These are phyloP conservation scores for Ostreobium quekettii DNA, from an alignment of 139 green algal species.

Conservation along the genomic window DNA sequence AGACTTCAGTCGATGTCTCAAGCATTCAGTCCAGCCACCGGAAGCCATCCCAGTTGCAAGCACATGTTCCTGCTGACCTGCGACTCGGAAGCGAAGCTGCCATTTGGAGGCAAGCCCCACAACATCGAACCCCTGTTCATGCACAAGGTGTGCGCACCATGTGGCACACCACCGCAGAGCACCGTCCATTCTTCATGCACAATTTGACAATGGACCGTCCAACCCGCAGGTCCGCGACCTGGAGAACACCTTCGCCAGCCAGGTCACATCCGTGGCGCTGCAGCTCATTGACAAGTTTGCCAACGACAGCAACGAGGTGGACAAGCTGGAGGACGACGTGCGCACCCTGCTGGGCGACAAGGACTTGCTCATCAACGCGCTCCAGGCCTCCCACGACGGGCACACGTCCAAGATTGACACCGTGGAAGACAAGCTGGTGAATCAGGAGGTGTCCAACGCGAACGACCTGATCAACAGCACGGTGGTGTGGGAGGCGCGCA, in stretches of 20 bases:
- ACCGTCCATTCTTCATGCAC: slow-evolving; percentile 16
- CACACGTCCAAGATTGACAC: slow-evolving; percentile 58
- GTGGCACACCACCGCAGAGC: too few species aligned
- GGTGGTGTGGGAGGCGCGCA: slow-evolving; percentile 20
- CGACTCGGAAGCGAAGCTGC: too few species aligned
- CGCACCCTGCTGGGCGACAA: slow-evolving; percentile 33
- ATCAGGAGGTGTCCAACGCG: slow-evolving; percentile 33
- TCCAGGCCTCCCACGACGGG: slow-evolving; percentile 54
- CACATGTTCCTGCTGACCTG: too few species aligned
- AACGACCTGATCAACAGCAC: slow-evolving; percentile 34
- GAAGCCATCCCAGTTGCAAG: too few species aligned
- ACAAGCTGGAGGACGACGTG: slow-evolving; percentile 17
- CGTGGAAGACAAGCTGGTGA: slow-evolving; percentile 58
- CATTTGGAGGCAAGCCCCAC: too few species aligned
- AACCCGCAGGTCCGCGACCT: slow-evolving; percentile 50
- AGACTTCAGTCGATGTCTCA: too few species aligned
- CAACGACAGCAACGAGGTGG: slow-evolving; percentile 15
- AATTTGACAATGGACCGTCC: background rate
- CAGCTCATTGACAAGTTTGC: slow-evolving; percentile 49
- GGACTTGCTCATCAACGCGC: slow-evolving; percentile 33
- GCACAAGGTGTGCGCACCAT: too few species aligned
- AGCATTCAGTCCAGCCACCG: too few species aligned
- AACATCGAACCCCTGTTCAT: too few species aligned
- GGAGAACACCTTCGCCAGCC: slow-evolving; percentile 48
- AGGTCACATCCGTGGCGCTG: slow-evolving; percentile 30